Evolutionary conservation across 148 eudicot species (phyloP).

Genomic region (Nyssa sinensis): DNA sequence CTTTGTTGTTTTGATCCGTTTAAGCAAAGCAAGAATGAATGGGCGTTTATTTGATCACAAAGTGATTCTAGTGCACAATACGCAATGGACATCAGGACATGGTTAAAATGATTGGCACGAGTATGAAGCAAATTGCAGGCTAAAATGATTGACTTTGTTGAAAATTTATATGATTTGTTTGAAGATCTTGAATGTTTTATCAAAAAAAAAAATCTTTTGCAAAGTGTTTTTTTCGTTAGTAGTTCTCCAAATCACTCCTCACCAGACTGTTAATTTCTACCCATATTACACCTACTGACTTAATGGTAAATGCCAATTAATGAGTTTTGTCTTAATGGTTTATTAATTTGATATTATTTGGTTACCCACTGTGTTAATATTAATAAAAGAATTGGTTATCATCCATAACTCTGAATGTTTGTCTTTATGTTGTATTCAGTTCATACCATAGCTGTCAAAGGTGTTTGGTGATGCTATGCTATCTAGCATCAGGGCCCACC

Average conservation of each 20-base stretch:
- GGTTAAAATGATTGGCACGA: no score
- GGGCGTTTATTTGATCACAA: background rate
- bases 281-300: background rate
- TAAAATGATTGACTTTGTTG: no score
- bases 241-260: background rate
- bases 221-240: background rate
- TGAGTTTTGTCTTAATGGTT: background rate
- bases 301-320: background rate
- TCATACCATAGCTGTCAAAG: conserved; percentile 16
- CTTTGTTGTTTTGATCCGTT: background rate
- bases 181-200: background rate
- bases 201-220: no score
- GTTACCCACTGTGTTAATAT: background rate
- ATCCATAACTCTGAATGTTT: conserved; percentile 1
- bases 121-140: no score
- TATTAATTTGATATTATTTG: conserved; percentile 4
- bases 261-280: background rate
- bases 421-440: conserved; percentile 15
- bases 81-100: no score
- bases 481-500: conserved; percentile 15
- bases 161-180: background rate
- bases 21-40: background rate
- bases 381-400: background rate
- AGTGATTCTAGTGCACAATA: background rate
- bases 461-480: conserved; percentile 12